phyloP scores from a whole-genome alignment of 2,329 filamentous ascomycete species.

The Corynespora cassiicola region DNA sequence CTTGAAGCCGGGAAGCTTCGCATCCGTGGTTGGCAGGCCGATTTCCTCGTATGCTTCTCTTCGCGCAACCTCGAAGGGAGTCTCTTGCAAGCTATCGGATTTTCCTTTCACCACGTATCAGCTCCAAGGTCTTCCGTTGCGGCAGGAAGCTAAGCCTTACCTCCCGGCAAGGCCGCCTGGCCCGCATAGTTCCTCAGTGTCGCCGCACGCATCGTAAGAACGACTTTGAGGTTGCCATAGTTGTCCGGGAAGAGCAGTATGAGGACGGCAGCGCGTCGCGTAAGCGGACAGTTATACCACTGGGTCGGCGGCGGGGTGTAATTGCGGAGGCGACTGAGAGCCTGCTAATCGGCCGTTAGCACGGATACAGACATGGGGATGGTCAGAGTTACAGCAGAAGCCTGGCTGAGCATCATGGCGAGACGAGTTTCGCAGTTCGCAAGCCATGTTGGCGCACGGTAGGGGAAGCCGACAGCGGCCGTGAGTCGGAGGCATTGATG shows the following conservation, averaged over 20 bases:
- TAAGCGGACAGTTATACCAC: constrained; percentile 63
- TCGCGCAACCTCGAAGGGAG: constrained; percentile 78
- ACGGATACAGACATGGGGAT: neutral
- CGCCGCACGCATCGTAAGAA: constrained; percentile 67
- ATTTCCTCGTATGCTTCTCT: constrained; percentile 95
- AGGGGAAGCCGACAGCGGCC: no score
- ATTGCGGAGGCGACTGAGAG: constrained; percentile 62
- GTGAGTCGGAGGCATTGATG: constrained; percentile 27
- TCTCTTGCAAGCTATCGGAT: constrained; percentile 62
- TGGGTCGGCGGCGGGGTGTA: constrained; percentile 64
- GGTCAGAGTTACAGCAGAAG: constrained; percentile 29
- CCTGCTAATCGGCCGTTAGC: constrained; percentile 43
- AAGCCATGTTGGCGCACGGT: constrained; percentile 40
- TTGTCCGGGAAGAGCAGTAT: constrained; percentile 87
- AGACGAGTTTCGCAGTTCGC: constrained; percentile 29
- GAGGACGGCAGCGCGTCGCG: constrained; percentile 82
- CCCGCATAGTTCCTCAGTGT: constrained; percentile 68
- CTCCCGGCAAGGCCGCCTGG: constrained; percentile 86
- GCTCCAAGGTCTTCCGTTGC: neutral
- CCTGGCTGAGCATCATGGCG: constrained; percentile 38
- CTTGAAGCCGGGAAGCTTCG: constrained; percentile 73
- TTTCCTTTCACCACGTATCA: constrained; percentile 51
- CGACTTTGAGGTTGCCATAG: constrained; percentile 74
- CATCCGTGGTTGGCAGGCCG: constrained; percentile 77
- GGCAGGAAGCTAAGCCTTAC: constrained; percentile 51